These are phyloP conservation scores for Glomus cerebriforme DNA, from an alignment of 192 early-diverging fungal genomes.

Conservation along the genomic window DNA sequence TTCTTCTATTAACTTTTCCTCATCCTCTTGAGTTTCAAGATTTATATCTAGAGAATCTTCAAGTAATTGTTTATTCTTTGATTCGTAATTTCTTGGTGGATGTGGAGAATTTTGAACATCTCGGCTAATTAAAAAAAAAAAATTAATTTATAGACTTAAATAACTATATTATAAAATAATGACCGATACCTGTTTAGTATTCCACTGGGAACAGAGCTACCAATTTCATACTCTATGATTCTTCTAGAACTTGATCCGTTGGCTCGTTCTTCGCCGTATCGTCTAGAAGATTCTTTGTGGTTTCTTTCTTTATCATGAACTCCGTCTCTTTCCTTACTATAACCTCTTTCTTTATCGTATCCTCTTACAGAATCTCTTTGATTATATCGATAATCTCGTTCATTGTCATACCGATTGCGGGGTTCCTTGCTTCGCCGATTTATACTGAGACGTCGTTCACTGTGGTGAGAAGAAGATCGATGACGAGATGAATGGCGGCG, in stretches of 20 bases:
- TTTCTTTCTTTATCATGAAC: constrained; percentile 25
- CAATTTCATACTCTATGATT: constrained; percentile 40
- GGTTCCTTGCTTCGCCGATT: constrained; percentile 19
- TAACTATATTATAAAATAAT: background rate
- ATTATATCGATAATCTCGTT: constrained; percentile 24
- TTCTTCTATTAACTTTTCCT: constrained; percentile 83
- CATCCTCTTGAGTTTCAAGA: constrained; percentile 67
- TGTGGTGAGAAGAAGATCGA: constrained; percentile 31
- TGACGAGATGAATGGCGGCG: constrained; percentile 22
- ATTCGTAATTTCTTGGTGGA: constrained; percentile 27
- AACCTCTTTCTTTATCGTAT: constrained; percentile 11
- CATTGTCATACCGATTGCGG: constrained; percentile 23
- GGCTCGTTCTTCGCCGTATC: constrained; percentile 30
- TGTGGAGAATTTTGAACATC: constrained; percentile 32
- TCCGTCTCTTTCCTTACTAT: constrained; percentile 15
- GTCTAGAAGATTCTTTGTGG: constrained; percentile 32
- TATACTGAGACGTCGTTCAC: constrained; percentile 30
- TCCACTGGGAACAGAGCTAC: background rate
- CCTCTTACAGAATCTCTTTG: constrained; percentile 18
- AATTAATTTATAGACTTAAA: background rate
- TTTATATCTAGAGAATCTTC: constrained; percentile 40
- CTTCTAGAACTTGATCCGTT: constrained; percentile 29
- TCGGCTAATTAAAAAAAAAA: constrained; percentile 25
- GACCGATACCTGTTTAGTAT: background rate
- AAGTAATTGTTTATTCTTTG: constrained; percentile 16